Evolutionary conservation across 345 rosid genomes (phyloP), one percentile per base, ranked within the genome.

Genomic region (Noccaea caerulescens): DNA sequence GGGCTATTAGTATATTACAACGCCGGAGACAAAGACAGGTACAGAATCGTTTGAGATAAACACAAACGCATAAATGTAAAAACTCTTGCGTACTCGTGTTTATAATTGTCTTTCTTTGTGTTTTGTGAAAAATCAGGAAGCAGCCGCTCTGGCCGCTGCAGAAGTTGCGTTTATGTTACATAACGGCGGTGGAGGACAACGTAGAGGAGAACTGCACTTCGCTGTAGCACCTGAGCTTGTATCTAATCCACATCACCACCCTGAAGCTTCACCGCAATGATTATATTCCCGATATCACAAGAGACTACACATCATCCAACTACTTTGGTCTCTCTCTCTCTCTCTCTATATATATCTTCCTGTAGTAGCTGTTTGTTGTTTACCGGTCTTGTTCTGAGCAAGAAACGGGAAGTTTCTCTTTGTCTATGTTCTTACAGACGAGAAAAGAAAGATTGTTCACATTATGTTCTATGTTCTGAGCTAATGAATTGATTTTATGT

Each of bases 21-120:
- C 93, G 90, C 6, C 85, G 99, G 18, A 86, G 98, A 80, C 97
- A 91, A 72, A 87, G 96, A 84, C 97, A 89, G 90, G 99, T 94
- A 69, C 3, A 34, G 12, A 51, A 37, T 37, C 51, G 30, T 39
- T 4, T 37, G 34, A 3, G 9, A 16, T 50, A 60, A 43, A 10
- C 38, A 11, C 23, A 36, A 46, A 47, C 41, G 34, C 27, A 27
- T 27, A 5, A 8, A 8, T 39, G 46, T 43, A 44, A 25, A 39
- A 25, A 39, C 5, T 12, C 42, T 27, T 58, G 39, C 52, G 3
- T 68, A 36, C 14, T 25, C 25, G 33, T 66, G 38, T 41, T 7
- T 64, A 25, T 43, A 51, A 53, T 64, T 27, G 25, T 54, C 1
- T 32, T 42, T 53, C 6, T 50, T 50, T 39, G 50, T 23, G 10